These are phyloP conservation scores for Sarocladium brachiariae DNA, from an alignment of 2,329 filamentous ascomycete genomes.

Conservation along the genomic window DNA sequence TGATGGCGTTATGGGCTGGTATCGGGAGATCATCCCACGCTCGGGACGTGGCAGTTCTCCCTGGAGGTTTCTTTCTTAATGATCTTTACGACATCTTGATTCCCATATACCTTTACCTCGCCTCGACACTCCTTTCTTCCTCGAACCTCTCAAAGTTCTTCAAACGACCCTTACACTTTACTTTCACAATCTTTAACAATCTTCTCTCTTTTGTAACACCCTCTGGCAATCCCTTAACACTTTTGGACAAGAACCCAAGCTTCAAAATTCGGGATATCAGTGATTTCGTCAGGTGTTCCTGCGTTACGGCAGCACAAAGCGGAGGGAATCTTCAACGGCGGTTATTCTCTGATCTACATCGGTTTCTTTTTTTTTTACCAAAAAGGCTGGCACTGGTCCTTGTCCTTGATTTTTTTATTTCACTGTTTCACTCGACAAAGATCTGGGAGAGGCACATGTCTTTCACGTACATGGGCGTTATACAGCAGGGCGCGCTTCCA, in stretches of 20 bases:
- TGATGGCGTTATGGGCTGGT: slow-evolving; percentile 5
- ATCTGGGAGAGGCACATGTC: slow-evolving; percentile 4
- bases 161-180: neutral
- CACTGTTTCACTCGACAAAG: neutral
- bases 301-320: slow-evolving; percentile 3
- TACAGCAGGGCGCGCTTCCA: neutral
- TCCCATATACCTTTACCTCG: slow-evolving; percentile 1
- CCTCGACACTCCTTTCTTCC: neutral
- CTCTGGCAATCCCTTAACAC: too few species aligned
- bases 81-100: slow-evolving; percentile 10
- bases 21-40: slow-evolving; percentile 1
- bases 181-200: neutral
- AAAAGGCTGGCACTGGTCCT: too few species aligned
- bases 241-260: neutral
- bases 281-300: neutral
- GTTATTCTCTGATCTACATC: neutral
- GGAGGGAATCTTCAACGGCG: neutral
- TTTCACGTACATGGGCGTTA: slow-evolving; percentile 1
- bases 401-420: too few species aligned
- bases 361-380: neutral
- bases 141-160: neutral
- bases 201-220: neutral
- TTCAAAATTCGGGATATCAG: too few species aligned
- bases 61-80: slow-evolving; percentile 6
- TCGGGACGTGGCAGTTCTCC: neutral